A percentile compares a stretch with the other conserved stretches of the same genome.
Conservation (phyloP, 1,139 yeast species). For the Entelexis sorbosivorans region DNA sequence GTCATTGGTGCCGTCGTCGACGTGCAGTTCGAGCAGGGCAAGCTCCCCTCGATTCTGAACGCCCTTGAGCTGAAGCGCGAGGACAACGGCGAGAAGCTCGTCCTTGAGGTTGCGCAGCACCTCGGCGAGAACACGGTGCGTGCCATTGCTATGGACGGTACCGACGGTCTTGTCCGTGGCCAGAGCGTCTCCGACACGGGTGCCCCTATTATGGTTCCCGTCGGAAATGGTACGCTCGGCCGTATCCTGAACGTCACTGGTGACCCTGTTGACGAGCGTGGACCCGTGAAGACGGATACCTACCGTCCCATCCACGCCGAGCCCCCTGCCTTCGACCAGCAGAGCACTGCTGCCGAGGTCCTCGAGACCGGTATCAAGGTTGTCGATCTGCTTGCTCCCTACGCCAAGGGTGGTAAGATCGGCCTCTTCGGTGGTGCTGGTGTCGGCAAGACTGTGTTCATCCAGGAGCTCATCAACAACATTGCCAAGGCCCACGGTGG, state of each 20-base stretch:
- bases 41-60: constrained; percentile 92
- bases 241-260: constrained; percentile 97
- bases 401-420: constrained; percentile 99
- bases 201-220: constrained; percentile 97
- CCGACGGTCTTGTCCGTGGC: constrained; percentile 99
- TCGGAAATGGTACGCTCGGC: constrained; percentile 97
- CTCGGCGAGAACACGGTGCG: constrained; percentile 99
- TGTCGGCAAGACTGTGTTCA: constrained; percentile 99
- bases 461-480: constrained; percentile 99
- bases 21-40: constrained; percentile 96
- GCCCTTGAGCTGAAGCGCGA: constrained; percentile 72
- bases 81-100: constrained; percentile 55
- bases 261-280: constrained; percentile 99
- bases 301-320: constrained; percentile 98
- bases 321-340: constrained; percentile 91
- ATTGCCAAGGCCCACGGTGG: constrained; percentile 99
- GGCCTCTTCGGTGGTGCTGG: constrained; percentile 99
- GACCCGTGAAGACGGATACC: constrained; percentile 86
- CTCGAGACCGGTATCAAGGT: constrained; percentile 99
- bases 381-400: constrained; percentile 97
- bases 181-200: constrained; percentile 86
- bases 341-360: constrained; percentile 95
- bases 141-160: constrained; percentile 99
- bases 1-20: constrained; percentile 99
- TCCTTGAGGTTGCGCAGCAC: constrained; percentile 98